These are phyloP conservation scores for Purpureocillium takamizusanense DNA, from an alignment of 2,329 filamentous ascomycete species.

Conservation along the genomic window DNA sequence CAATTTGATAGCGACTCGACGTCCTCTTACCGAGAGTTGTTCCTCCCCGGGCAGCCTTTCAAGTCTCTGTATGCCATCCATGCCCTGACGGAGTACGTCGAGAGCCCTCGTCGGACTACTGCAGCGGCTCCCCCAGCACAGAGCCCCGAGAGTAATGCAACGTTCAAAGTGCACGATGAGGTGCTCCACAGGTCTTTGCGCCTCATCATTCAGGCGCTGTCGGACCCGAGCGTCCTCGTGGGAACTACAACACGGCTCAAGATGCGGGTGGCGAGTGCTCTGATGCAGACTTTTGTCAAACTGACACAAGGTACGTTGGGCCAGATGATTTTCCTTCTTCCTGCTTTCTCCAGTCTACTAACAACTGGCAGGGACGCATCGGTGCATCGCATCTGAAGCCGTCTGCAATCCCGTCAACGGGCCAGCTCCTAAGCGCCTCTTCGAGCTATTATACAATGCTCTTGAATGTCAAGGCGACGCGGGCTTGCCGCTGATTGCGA, in stretches of 20 bases:
- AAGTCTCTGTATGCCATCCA: slow-evolving; percentile 66
- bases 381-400: no score
- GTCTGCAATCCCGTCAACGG: slow-evolving; percentile 2
- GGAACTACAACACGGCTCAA: slow-evolving; percentile 14
- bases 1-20: slow-evolving; percentile 45
- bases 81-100: slow-evolving; percentile 55
- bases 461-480: slow-evolving; percentile 11
- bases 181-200: slow-evolving; percentile 32
- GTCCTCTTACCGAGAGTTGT: slow-evolving; percentile 51
- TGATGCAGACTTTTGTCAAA: slow-evolving; percentile 18
- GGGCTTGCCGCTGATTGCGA: slow-evolving; percentile 15
- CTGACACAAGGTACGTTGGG: slow-evolving; percentile 19
- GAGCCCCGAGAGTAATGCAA: neutral
- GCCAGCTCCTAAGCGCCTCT: slow-evolving; percentile 20
- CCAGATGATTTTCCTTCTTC: no score
- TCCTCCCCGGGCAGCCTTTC: slow-evolving; percentile 61
- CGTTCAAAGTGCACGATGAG: slow-evolving; percentile 2
- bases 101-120: slow-evolving; percentile 24
- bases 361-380: no score
- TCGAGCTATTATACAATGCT: slow-evolving; percentile 17
- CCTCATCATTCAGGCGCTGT: slow-evolving; percentile 52
- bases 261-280: slow-evolving; percentile 15
- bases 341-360: neutral
- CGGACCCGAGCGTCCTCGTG: slow-evolving; percentile 43
- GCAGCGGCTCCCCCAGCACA: neutral